Evolutionary conservation across 1,284 basidiomycete genomes (phyloP).

Genomic region (Porodaedalea pini): DNA sequence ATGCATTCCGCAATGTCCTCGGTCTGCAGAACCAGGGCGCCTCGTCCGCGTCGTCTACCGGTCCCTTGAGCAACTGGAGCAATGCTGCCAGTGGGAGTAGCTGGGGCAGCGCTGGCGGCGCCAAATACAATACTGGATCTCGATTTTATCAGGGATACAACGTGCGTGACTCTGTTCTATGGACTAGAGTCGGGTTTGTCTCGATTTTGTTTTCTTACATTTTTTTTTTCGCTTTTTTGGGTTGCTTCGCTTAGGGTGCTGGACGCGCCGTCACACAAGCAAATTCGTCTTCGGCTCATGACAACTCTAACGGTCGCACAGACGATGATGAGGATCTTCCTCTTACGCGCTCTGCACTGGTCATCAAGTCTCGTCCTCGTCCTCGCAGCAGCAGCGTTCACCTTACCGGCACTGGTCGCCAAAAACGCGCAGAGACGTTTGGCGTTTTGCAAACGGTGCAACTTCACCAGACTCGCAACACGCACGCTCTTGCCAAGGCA

Average conservation of each 20-base stretch:
- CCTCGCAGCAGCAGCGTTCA: slow-evolving; percentile 59
- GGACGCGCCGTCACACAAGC: slow-evolving; percentile 69
- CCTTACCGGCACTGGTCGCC: slow-evolving; percentile 38
- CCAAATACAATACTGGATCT: slow-evolving; percentile 64
- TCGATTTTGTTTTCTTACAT: not conserved
- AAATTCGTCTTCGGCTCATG: slow-evolving; percentile 49
- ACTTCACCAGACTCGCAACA: slow-evolving; percentile 48
- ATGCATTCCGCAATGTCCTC: slow-evolving; percentile 69
- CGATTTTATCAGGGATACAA: slow-evolving; percentile 63
- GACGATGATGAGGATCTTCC: slow-evolving; percentile 58
- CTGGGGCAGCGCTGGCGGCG: slow-evolving; percentile 55
- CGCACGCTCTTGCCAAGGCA: slow-evolving; percentile 45
- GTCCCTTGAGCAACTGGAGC: slow-evolving; percentile 35
- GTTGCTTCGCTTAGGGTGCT: slow-evolving; percentile 42
- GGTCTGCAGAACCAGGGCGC: slow-evolving; percentile 49
- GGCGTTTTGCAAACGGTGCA: slow-evolving; percentile 61
- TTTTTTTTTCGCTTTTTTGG: slow-evolving; percentile 14
- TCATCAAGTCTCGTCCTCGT: slow-evolving; percentile 35
- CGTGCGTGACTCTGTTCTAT: slow-evolving; percentile 32
- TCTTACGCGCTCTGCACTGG: slow-evolving; percentile 30
- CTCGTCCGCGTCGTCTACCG: slow-evolving; percentile 31
- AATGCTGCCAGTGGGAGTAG: slow-evolving; percentile 47
- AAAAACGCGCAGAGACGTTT: slow-evolving; percentile 41
- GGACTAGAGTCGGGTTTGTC: not conserved
- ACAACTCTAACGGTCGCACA: slow-evolving; percentile 39